Evolutionary conservation across 768 basidiomycete genomes (phyloP).

Genomic region (Dacryopinax spathularia): DNA sequence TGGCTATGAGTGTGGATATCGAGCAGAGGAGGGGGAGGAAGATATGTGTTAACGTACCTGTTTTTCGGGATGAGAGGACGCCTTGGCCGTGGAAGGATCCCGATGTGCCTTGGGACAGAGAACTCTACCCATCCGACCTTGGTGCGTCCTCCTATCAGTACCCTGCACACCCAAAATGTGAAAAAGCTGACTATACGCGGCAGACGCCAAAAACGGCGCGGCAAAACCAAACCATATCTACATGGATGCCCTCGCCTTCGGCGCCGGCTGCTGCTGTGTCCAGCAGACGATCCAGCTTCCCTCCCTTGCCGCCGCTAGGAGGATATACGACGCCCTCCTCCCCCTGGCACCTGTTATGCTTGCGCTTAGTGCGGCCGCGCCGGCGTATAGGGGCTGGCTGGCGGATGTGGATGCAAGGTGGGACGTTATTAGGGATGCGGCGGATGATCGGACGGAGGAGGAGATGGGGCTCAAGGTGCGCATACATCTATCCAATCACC

Average conservation of each 20-base stretch:
- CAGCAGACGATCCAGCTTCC: conserved; percentile 97
- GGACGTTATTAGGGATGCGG: conserved; percentile 96
- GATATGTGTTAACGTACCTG: conserved; percentile 86
- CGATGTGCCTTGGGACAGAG: conserved; percentile 74
- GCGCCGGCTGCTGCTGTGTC: conserved; percentile 97
- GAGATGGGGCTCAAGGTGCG: conserved; percentile 75
- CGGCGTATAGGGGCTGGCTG: conserved; percentile 84
- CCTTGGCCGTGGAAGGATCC: conserved; percentile 83
- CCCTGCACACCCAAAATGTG: no score
- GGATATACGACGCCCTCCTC: conserved; percentile 87
- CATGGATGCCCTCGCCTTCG: conserved; percentile 98
- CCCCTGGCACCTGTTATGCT: conserved; percentile 92
- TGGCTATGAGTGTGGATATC: conserved; percentile 97
- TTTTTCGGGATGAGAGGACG: conserved; percentile 78
- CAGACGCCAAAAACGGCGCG: conserved; percentile 82
- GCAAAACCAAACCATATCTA: conserved; percentile 85
- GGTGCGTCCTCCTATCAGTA: not conserved
- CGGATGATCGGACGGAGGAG: conserved; percentile 91
- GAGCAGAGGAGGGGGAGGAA: conserved; percentile 82
- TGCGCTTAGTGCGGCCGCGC: conserved; percentile 86
- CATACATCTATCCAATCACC: not conserved
- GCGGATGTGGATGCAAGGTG: conserved; percentile 96
- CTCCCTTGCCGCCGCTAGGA: conserved; percentile 77
- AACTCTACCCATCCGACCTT: conserved; percentile 61
- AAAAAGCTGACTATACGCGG: no score